A percentile compares a stretch with the other conserved stretches of the same genome.
Conservation (phyloP, 169 alveolate genomes). For the Cytauxzoon felis region DNA sequence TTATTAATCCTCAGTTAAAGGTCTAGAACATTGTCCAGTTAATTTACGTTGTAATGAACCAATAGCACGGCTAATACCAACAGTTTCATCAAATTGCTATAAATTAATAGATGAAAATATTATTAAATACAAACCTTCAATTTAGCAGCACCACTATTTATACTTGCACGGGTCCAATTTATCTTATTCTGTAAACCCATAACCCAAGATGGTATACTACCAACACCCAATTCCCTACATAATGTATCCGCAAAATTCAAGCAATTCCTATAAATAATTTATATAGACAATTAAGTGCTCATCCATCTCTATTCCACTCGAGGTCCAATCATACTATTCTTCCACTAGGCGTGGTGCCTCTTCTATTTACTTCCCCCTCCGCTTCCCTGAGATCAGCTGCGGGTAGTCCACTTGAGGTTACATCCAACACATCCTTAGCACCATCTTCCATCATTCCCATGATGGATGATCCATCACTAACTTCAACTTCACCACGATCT, state of each 20-base stretch:
- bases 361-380: no score
- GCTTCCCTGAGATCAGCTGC: no score
- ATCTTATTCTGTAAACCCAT: slow-evolving; percentile 77
- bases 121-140: slow-evolving; percentile 19
- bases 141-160: slow-evolving; percentile 56
- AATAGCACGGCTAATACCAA: slow-evolving; percentile 51
- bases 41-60: slow-evolving; percentile 36
- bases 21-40: slow-evolving; percentile 46
- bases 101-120: neutral
- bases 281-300: neutral
- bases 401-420: no score
- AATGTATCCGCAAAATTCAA: slow-evolving; percentile 58
- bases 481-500: no score
- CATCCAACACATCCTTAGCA: no score
- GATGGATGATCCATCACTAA: no score
- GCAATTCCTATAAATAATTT: slow-evolving; percentile 38
- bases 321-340: no score
- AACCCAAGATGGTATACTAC: slow-evolving; percentile 72
- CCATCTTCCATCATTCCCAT: no score
- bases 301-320: neutral
- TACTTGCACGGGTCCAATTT: slow-evolving; percentile 67
- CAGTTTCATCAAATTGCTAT: slow-evolving; percentile 49
- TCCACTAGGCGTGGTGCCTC: no score
- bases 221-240: slow-evolving; percentile 60
- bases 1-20: no score